These are phyloP conservation scores for Boletellus ananiceps DNA, from an alignment of 768 basidiomycete genomes.

Conservation along the genomic window DNA sequence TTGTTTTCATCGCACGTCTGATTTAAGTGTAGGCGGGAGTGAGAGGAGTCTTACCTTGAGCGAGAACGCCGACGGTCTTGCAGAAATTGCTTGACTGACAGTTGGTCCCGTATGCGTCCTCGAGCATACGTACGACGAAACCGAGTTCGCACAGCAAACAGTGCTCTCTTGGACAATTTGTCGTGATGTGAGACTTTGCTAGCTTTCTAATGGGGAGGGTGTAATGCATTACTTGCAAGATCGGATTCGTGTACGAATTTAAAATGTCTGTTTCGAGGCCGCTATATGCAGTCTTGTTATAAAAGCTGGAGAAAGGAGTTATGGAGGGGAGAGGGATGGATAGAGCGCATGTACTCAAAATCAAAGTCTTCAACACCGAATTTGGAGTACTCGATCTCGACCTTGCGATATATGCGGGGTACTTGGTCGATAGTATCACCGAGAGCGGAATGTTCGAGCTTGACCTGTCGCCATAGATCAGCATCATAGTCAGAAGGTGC, in stretches of 20 bases:
- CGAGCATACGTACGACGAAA: conserved; percentile 91
- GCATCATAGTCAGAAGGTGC: not conserved
- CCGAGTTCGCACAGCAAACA: conserved; percentile 94
- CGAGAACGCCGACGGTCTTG: conserved; percentile 83
- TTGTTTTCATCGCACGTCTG: conserved; percentile 20
- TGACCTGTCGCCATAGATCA: conserved; percentile 35
- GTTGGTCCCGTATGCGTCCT: conserved; percentile 90
- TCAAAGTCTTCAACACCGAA: conserved; percentile 99
- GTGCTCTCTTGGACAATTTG: conserved; percentile 83
- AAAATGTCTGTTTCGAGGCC: conserved; percentile 96
- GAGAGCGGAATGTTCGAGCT: conserved; percentile 48
- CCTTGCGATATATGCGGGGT: conserved; percentile 80
- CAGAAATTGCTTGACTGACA: conserved; percentile 98
- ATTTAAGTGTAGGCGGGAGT: not conserved
- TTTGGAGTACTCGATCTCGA: conserved; percentile 97
- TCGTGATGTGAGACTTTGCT: conserved; percentile 89
- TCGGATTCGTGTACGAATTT: conserved; percentile 92
- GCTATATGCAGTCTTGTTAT: conserved; percentile 86
- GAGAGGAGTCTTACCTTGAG: conserved; percentile 56
- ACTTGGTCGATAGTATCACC: conserved; percentile 56
- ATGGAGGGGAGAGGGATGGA: not conserved
- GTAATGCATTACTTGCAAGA: conserved; percentile 91
- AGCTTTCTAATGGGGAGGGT: conserved; percentile 67
- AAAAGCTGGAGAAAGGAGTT: conserved; percentile 54
- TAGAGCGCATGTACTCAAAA: conserved; percentile 62